These are phyloP conservation scores for Stentor roeselii DNA, from an alignment of 73 alveolate genomes.

Conservation along the genomic window DNA sequence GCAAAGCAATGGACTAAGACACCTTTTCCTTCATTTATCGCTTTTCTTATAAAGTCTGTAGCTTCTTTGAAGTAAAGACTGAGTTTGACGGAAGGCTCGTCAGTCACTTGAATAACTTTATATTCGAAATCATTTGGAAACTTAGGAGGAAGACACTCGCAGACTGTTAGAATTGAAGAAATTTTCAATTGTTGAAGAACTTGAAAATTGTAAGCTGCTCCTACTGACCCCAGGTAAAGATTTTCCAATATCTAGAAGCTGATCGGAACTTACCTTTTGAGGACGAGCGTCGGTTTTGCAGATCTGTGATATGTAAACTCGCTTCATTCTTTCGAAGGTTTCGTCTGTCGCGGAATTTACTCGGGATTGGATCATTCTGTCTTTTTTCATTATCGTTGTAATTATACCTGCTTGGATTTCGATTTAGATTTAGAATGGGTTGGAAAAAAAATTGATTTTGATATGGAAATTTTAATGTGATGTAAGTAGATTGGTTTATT, in stretches of 20 bases:
- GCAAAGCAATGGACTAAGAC: constrained; percentile 74
- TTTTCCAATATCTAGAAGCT: constrained; percentile 19
- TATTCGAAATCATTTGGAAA: constrained; percentile 38
- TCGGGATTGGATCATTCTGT: background rate
- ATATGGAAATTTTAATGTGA: too few species aligned
- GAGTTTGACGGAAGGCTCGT: constrained; percentile 42
- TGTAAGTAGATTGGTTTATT: too few species aligned
- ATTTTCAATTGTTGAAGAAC: background rate
- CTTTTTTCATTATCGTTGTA: background rate
- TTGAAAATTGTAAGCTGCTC: constrained; percentile 16
- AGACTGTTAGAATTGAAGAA: background rate
- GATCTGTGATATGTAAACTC: background rate
- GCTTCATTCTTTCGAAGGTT: constrained; percentile 14
- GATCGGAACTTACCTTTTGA: constrained; percentile 3
- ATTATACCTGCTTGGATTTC: too few species aligned
- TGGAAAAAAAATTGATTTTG: too few species aligned
- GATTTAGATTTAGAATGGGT: too few species aligned
- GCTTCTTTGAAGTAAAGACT: constrained; percentile 35
- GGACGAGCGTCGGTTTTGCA: background rate
- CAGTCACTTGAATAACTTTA: constrained; percentile 47
- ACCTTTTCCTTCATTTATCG: constrained; percentile 47
- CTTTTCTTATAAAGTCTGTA: constrained; percentile 46
- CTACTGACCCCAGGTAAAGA: constrained; percentile 23
- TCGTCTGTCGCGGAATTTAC: background rate
- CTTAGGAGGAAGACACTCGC: constrained; percentile 25